A percentile compares a stretch with the other conserved stretches of the same genome.
phyloP scores from a whole-genome alignment of 768 basidiomycete species.

The Lactarius quietus region DNA sequence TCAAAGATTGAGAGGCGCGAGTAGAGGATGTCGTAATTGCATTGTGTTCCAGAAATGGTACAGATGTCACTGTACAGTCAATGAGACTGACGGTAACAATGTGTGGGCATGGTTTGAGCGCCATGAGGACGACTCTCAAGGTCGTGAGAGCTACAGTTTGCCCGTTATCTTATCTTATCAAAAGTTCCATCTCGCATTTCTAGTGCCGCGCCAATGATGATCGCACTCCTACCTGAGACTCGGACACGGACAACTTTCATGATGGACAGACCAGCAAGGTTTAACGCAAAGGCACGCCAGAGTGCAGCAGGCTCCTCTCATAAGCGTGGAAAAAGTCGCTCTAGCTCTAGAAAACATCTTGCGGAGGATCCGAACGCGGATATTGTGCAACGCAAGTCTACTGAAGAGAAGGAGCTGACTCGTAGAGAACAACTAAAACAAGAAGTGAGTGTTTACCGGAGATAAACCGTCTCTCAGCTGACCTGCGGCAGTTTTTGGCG shows the following conservation, averaged over 20 bases:
- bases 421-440: constrained; percentile 30
- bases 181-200: not conserved
- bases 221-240: not conserved
- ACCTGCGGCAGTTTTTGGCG: constrained; percentile 18
- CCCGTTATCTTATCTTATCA: constrained; percentile 5
- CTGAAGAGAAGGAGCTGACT: constrained; percentile 31
- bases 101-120: too few species aligned
- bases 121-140: too few species aligned
- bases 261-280: constrained; percentile 32
- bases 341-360: constrained; percentile 5
- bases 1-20: too few species aligned
- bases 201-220: not conserved
- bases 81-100: not conserved
- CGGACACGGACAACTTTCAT: not conserved
- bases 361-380: constrained; percentile 27
- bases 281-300: constrained; percentile 64
- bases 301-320: constrained; percentile 53
- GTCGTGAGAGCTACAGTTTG: too few species aligned
- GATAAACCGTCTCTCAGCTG: not conserved
- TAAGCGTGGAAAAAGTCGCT: constrained; percentile 53
- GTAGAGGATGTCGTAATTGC: too few species aligned
- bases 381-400: constrained; percentile 30
- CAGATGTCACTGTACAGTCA: not conserved
- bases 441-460: constrained; percentile 28
- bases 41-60: not conserved